Conservation (phyloP, 2,329 filamentous ascomycete genomes). For the Ophiostoma piceae region DNA sequence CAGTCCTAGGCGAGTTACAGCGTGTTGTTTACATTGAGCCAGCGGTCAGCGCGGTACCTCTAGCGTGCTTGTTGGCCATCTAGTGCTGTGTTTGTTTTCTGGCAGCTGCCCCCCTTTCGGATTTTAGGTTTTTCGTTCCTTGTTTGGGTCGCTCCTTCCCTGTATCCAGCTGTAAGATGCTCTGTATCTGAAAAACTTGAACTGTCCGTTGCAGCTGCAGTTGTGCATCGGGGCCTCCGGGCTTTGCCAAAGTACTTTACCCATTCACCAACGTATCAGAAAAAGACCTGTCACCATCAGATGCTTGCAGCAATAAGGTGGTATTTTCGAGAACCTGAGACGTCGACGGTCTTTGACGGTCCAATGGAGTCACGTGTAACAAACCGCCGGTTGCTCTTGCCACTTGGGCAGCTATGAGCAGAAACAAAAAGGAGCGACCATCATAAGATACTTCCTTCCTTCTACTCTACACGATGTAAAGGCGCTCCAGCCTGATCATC, state of each 20-base stretch:
- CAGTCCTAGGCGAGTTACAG: background rate
- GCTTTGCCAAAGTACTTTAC: background rate
- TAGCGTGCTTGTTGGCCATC: background rate
- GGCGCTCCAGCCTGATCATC: too few species aligned
- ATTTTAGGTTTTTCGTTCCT: conserved; percentile 29
- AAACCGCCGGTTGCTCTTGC: background rate
- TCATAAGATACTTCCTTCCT: too few species aligned
- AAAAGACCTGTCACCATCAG: background rate
- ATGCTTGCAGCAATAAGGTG: background rate
- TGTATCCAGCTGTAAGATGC: background rate
- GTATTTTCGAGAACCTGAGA: background rate
- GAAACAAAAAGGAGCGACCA: background rate
- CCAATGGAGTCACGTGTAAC: background rate
- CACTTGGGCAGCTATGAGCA: background rate
- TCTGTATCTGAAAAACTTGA: background rate
- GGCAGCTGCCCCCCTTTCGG: conserved; percentile 20
- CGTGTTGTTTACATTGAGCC: background rate
- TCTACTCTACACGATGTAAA: too few species aligned
- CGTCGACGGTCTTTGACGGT: background rate
- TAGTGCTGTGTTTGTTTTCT: conserved; percentile 25
- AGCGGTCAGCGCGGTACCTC: background rate
- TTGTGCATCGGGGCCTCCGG: background rate
- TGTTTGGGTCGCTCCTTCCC: conserved; percentile 11
- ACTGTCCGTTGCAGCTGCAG: background rate
- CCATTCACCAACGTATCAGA: background rate